Conservation (phyloP, 2,329 filamentous ascomycete genomes). For the Gaeumannomyces sp. region DNA sequence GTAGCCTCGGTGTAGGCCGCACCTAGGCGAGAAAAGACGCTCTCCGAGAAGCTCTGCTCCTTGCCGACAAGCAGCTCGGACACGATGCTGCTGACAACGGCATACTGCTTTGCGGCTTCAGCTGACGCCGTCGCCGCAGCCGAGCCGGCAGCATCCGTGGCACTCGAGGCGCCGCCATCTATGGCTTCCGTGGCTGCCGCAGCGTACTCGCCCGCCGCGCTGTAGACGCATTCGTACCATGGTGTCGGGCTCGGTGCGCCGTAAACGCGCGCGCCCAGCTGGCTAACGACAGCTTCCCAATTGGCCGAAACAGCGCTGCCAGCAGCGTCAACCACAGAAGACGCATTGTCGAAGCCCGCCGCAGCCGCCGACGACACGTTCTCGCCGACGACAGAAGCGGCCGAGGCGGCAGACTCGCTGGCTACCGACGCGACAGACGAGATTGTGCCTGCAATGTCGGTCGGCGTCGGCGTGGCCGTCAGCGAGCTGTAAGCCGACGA, state of each 20-base stretch:
- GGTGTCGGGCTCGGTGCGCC: conserved; percentile 56
- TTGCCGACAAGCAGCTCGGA: conserved; percentile 71
- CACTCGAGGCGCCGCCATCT: conserved; percentile 28
- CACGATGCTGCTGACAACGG: conserved; percentile 63
- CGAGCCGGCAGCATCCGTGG: conserved; percentile 20
- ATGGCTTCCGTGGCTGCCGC: conserved; percentile 47
- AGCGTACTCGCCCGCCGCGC: conserved; percentile 49
- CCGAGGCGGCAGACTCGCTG: conserved; percentile 37
- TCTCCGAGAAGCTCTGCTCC: conserved; percentile 76
- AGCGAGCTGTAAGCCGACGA: conserved; percentile 59
- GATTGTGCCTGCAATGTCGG: conserved; percentile 42
- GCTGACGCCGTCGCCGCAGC: conserved; percentile 37
- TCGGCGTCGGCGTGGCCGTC: conserved; percentile 55
- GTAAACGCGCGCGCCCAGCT: conserved; percentile 64
- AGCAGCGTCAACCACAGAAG: conserved; percentile 28
- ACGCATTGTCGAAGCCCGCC: conserved; percentile 43
- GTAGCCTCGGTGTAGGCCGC: conserved; percentile 65
- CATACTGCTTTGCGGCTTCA: conserved; percentile 58
- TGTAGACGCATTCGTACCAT: conserved; percentile 44
- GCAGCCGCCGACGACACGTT: conserved; percentile 33
- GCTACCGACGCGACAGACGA: conserved; percentile 41
- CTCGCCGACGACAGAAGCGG: conserved; percentile 40
- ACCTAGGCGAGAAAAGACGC: conserved; percentile 65
- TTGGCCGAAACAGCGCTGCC: conserved; percentile 27
- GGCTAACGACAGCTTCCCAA: conserved; percentile 58